Conservation (phyloP, 2,329 filamentous ascomycete species). For the Podosphaera xanthii region DNA sequence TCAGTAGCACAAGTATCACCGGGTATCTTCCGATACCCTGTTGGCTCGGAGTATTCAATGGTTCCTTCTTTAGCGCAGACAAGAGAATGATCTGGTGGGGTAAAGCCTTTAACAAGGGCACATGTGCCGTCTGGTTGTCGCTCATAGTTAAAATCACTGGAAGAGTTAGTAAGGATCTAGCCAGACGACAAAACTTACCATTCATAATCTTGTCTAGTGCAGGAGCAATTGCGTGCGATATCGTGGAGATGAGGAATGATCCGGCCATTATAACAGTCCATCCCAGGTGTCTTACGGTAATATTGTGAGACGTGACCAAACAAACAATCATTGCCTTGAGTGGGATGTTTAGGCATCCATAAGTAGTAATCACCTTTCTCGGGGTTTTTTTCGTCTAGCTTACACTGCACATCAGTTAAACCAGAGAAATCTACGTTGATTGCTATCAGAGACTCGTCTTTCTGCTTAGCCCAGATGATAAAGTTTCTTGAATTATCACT, state of each 20-base stretch:
- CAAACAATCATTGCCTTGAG: conserved; percentile 56
- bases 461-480: conserved; percentile 56
- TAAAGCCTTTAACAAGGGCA: conserved; percentile 47
- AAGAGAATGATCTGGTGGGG: conserved; percentile 34
- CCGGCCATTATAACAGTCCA: conserved; percentile 61
- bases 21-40: conserved; percentile 74
- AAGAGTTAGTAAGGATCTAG: conserved; percentile 5
- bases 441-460: conserved; percentile 36
- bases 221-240: conserved; percentile 54
- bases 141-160: conserved; percentile 82
- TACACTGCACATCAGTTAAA: conserved; percentile 50
- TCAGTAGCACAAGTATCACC: conserved; percentile 51
- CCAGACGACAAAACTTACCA: conserved; percentile 35
- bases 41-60: conserved; percentile 63
- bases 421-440: conserved; percentile 79
- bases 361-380: conserved; percentile 54
- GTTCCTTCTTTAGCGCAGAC: conserved; percentile 37
- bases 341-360: conserved; percentile 72
- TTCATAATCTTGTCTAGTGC: conserved; percentile 71
- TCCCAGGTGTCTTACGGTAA: conserved; percentile 64
- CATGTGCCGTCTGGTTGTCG: conserved; percentile 57
- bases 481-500: conserved; percentile 84
- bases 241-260: conserved; percentile 48
- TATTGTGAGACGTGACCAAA: conserved; percentile 85
- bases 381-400: conserved; percentile 35